Conservation (phyloP, 768 basidiomycete species). For the Sistotremastrum niveocremeum region DNA sequence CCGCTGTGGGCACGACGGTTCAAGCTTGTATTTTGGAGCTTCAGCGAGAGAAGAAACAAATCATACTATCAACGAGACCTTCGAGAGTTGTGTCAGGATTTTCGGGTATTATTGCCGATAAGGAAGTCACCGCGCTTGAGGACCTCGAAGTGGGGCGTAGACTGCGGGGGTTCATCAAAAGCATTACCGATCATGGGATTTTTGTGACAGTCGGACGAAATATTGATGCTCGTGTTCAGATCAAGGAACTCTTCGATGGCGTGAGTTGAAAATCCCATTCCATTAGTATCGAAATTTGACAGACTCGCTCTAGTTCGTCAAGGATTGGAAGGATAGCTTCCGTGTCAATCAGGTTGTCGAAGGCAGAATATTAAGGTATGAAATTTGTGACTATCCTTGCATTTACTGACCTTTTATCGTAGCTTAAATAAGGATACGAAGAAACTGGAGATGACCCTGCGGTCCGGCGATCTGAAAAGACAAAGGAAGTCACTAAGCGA, state of each 20-base stretch:
- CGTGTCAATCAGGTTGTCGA: slow-evolving; percentile 70
- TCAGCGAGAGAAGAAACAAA: slow-evolving; percentile 48
- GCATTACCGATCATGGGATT: slow-evolving; percentile 71
- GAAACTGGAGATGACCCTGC: slow-evolving; percentile 86
- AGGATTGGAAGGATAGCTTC: slow-evolving; percentile 88
- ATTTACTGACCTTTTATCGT: not conserved
- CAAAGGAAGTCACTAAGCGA: slow-evolving; percentile 30
- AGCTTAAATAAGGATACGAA: slow-evolving; percentile 62
- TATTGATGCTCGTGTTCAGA: slow-evolving; percentile 88
- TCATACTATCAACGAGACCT: slow-evolving; percentile 69
- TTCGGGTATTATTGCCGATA: slow-evolving; percentile 40
- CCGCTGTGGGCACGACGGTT: slow-evolving; percentile 50
- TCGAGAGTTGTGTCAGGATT: slow-evolving; percentile 53
- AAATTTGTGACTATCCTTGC: not conserved
- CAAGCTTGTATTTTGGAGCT: slow-evolving; percentile 59
- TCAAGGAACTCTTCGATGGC: slow-evolving; percentile 86
- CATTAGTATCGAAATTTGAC: not conserved
- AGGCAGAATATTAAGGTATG: slow-evolving; percentile 72
- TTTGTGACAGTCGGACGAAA: slow-evolving; percentile 77
- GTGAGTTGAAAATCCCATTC: slow-evolving; percentile 18
- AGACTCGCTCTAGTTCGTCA: slow-evolving; percentile 53
- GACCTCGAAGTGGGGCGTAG: slow-evolving; percentile 60
- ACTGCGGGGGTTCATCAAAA: slow-evolving; percentile 86
- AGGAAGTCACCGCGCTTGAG: slow-evolving; percentile 45
- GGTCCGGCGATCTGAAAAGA: slow-evolving; percentile 43